phyloP scores from a whole-genome alignment of 2,329 filamentous ascomycete genomes.

The Fusarium denticulatum region DNA sequence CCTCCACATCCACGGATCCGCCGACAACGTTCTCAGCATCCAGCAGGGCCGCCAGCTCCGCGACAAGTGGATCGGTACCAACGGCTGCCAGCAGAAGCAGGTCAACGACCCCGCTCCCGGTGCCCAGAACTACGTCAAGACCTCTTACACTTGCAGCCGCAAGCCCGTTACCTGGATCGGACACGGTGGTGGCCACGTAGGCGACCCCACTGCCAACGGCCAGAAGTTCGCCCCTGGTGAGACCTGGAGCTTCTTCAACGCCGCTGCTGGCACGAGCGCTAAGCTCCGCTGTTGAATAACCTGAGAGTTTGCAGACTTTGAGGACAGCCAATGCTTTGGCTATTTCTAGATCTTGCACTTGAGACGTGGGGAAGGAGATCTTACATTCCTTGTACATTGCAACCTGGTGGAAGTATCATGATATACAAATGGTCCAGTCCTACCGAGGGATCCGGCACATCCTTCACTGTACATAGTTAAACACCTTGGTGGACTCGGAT shows the following conservation, averaged over 20 bases:
- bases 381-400: slow-evolving; percentile 15
- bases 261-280: slow-evolving; percentile 7
- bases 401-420: neutral
- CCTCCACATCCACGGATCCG: slow-evolving; percentile 52
- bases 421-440: neutral
- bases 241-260: slow-evolving; percentile 42
- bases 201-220: slow-evolving; percentile 30
- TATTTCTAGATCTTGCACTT: neutral
- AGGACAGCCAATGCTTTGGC: no score
- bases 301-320: rapidly evolving
- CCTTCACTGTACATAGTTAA: neutral
- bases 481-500: neutral
- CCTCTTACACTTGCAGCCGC: slow-evolving; percentile 43
- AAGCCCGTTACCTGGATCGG: slow-evolving; percentile 47
- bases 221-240: slow-evolving; percentile 34
- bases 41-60: slow-evolving; percentile 48
- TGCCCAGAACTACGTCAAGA: slow-evolving; percentile 35
- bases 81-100: slow-evolving; percentile 47
- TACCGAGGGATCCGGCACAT: neutral
- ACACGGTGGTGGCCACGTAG: slow-evolving; percentile 41
- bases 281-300: neutral
- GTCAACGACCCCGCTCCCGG: slow-evolving; percentile 36
- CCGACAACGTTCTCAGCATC: slow-evolving; percentile 51
- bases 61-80: slow-evolving; percentile 51
- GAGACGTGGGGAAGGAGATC: neutral